Evolutionary conservation across 352 stramenopile genomes (phyloP), one percentile per base, ranked within the genome.

Genomic region (Phytophthora pseudosyringae): DNA sequence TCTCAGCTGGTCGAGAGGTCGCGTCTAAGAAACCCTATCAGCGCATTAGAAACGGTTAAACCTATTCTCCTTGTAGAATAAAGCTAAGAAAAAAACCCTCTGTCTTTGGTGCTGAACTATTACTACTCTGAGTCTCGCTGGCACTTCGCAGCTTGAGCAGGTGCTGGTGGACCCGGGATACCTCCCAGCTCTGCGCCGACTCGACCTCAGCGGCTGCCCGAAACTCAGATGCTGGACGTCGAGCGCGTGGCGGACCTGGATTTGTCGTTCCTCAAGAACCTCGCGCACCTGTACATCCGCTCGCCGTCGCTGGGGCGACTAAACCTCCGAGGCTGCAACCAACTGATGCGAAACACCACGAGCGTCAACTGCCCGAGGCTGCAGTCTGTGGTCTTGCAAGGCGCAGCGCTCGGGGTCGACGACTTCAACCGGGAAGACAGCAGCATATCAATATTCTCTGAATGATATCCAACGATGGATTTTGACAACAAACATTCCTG

Each of bases 231-330:
- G 10, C 66, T 91, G 29, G 73, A 90, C 46, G 31, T 91, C 3
- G 62, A 75, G 26, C 32, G 28, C 2, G 53, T 68, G 1, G 60
- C 49, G 15, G 41, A 56, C 0, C 59, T 91, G 15, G 74, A 93
- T 39, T 56, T 91, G 49, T 89, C 84, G n/a, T 88, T 81, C 26
- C 64, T 91, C 29, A 82, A 82, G 63, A 73, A 67, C 13, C 61
- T 93, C 44, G 82, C 69, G 26, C 71, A 89, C 28, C 46, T 91
- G 46, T 81, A 78, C 44, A 67, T 93, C 28, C 73, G 71, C 16
- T 81, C 80, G 8, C 54, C 63, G 16, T 69, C 73, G 5, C 64
- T 93, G 5, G 61, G 54, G 3, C 46, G 54, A 15, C 58, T 91
- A 13, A 81, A 80, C 16, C 59, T 93, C 2, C 72, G 59, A n/a